Percentiles rank a stretch among this genome's conserved stretches.
Evolutionary conservation across 768 basidiomycete species (phyloP).

Genomic region (Wakefieldia striispora): DNA sequence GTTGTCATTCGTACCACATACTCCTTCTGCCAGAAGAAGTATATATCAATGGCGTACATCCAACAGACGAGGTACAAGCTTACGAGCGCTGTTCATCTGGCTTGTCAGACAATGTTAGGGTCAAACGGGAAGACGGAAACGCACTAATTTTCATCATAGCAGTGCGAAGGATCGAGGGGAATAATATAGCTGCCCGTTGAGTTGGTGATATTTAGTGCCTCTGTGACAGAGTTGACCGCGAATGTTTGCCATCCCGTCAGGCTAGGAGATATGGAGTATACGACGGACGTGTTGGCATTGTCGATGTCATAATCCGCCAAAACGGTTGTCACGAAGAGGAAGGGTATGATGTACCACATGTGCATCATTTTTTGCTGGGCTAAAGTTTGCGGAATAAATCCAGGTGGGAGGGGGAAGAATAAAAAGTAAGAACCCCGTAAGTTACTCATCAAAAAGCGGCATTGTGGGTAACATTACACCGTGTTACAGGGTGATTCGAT

Average conservation of each 20-base stretch:
- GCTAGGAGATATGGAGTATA: conserved; percentile 18
- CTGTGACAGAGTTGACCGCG: background rate
- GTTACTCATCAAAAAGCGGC: background rate
- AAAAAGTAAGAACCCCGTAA: background rate
- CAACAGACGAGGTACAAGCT: background rate
- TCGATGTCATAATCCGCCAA: conserved; percentile 24
- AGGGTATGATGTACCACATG: background rate
- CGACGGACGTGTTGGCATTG: conserved; percentile 20
- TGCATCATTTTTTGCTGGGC: conserved; percentile 2
- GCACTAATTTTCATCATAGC: conserved; percentile 28
- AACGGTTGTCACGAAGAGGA: conserved; percentile 15
- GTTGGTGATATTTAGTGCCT: conserved; percentile 9
- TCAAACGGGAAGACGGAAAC: background rate
- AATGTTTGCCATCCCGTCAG: conserved; percentile 16
- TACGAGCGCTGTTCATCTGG: conserved; percentile 15
- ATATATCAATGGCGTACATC: background rate
- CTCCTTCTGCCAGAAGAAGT: conserved; percentile 1
- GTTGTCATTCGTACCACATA: conserved; percentile 10
- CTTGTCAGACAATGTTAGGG: background rate
- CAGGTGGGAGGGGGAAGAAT: background rate
- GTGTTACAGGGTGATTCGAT: no score
- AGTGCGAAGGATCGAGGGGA: conserved; percentile 14
- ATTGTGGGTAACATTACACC: background rate
- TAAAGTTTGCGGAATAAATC: background rate
- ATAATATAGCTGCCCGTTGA: conserved; percentile 20